These are phyloP conservation scores for Plantago elongata DNA, from an alignment of 257 asterid genomes.

Conservation along the genomic window DNA sequence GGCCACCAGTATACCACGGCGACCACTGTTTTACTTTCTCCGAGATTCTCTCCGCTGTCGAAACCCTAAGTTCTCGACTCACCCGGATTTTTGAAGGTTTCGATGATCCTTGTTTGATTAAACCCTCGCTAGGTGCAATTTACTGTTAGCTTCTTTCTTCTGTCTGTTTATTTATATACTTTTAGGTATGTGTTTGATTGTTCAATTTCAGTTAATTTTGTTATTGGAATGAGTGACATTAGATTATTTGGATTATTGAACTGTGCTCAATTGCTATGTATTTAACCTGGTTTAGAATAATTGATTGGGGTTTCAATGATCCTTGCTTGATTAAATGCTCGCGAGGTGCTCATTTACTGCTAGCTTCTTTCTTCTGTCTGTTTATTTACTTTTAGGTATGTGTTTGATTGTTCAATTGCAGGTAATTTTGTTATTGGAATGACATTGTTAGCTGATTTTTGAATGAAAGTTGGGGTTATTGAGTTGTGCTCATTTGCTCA, in stretches of 20 bases:
- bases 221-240: conserved; percentile 4
- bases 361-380: background rate
- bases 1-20: conserved; percentile 51
- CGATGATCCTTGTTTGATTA: conserved; percentile 41
- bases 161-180: background rate
- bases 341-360: conserved; percentile 34
- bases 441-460: background rate
- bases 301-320: conserved; percentile 39
- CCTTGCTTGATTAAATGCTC: conserved; percentile 31
- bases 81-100: conserved; percentile 49
- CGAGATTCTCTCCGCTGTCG: conserved; percentile 60
- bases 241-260: background rate
- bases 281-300: too few species aligned
- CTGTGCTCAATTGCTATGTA: too few species aligned
- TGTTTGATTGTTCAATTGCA: conserved; percentile 1
- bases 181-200: background rate
- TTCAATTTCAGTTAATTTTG: background rate
- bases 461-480: too few species aligned
- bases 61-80: conserved; percentile 54
- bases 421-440: background rate
- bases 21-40: conserved; percentile 76
- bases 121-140: conserved; percentile 40
- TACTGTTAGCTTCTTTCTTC: background rate
- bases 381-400: background rate
- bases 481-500: too few species aligned